A percentile compares a stretch with the other conserved stretches of the same genome.
These are phyloP conservation scores for Sordariomycetes sp. DNA, from an alignment of 2,329 filamentous ascomycete species.

Conservation along the genomic window DNA sequence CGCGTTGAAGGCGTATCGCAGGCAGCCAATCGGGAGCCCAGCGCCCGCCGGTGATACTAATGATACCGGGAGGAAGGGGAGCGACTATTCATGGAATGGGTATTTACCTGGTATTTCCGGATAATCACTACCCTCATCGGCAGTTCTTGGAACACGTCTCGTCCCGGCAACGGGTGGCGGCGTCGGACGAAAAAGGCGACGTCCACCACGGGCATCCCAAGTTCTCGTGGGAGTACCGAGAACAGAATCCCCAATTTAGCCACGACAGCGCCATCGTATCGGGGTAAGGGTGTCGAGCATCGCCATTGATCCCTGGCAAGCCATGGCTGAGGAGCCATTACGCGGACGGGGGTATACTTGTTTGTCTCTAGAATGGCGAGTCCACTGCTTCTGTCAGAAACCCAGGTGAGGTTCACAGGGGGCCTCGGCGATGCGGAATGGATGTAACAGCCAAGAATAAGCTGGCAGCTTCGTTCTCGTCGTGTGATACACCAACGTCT, in stretches of 20 bases:
- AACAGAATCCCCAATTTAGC: background rate
- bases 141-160: background rate
- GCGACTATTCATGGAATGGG: background rate
- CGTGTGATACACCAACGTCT: background rate
- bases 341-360: background rate
- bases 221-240: background rate
- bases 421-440: background rate
- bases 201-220: background rate
- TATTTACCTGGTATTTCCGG: background rate
- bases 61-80: background rate
- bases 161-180: background rate
- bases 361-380: no score
- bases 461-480: background rate
- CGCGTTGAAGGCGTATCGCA: background rate
- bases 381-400: background rate
- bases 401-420: background rate
- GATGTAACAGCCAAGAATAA: background rate
- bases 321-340: background rate
- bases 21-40: background rate
- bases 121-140: background rate
- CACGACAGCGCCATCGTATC: background rate
- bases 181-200: background rate
- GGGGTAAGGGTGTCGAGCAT: background rate
- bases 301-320: background rate
- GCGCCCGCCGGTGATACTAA: background rate